These are phyloP conservation scores for Colletotrichum sp. DNA, from an alignment of 2,329 filamentous ascomycete species.

Conservation along the genomic window DNA sequence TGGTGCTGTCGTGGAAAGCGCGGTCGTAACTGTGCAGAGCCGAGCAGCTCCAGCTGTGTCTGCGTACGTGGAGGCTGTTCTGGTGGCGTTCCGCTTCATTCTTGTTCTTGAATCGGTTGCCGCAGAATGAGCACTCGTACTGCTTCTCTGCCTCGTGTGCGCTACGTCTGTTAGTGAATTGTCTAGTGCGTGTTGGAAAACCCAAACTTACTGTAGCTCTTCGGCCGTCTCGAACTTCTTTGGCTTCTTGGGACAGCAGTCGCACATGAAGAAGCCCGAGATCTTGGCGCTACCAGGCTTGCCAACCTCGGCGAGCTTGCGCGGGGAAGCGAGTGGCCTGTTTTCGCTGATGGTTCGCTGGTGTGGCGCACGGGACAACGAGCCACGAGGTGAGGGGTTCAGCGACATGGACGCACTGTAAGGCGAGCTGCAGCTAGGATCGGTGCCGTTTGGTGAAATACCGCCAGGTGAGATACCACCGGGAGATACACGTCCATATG, in stretches of 20 bases:
- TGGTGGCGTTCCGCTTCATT: constrained; percentile 97
- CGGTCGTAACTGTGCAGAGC: constrained; percentile 78
- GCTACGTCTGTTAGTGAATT: constrained; percentile 51
- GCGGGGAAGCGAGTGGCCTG: constrained; percentile 49
- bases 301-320: constrained; percentile 55
- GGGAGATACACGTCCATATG: constrained; percentile 51
- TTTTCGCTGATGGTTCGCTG: constrained; percentile 50
- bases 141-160: constrained; percentile 94
- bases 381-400: constrained; percentile 53
- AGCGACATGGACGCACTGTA: constrained; percentile 54
- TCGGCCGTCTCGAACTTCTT: constrained; percentile 90
- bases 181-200: not conserved
- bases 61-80: constrained; percentile 89
- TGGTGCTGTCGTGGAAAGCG: constrained; percentile 84
- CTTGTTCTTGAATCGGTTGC: constrained; percentile 98
- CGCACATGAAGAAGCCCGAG: constrained; percentile 71
- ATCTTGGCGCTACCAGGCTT: constrained; percentile 54
- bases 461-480: constrained; percentile 49
- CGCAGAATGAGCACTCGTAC: constrained; percentile 91
- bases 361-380: constrained; percentile 49
- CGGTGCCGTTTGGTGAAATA: constrained; percentile 51
- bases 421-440: constrained; percentile 49
- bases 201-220: constrained; percentile 74
- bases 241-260: constrained; percentile 96
- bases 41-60: constrained; percentile 96